Conservation (phyloP, 1,284 basidiomycete species). For the Coniferiporia weirii region DNA sequence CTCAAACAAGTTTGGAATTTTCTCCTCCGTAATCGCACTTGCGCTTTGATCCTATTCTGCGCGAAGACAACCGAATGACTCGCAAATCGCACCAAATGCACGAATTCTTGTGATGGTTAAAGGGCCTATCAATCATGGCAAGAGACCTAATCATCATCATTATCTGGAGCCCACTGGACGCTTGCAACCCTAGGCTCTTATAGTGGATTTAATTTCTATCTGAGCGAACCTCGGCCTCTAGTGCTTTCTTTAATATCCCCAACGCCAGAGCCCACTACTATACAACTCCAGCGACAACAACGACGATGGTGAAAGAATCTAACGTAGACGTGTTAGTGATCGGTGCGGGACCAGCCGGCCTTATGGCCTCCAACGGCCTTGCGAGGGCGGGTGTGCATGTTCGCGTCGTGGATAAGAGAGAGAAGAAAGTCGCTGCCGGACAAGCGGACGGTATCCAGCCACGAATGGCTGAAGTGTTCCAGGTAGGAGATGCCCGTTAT, state of each 20-base stretch:
- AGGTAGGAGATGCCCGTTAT: conserved; percentile 34
- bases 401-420: conserved; percentile 59
- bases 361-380: conserved; percentile 62
- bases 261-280: neutral
- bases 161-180: too few species aligned
- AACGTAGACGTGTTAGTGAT: conserved; percentile 52
- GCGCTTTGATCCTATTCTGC: too few species aligned
- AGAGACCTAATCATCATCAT: too few species aligned
- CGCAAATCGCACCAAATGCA: neutral
- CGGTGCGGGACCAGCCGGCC: conserved; percentile 53
- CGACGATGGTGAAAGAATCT: conserved; percentile 24
- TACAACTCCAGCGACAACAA: neutral
- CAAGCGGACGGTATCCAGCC: conserved; percentile 80
- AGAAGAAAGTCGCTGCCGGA: conserved; percentile 54
- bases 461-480: conserved; percentile 71
- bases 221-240: neutral
- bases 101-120: neutral
- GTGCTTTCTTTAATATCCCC: neutral
- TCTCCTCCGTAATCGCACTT: too few species aligned
- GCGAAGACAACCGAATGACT: neutral
- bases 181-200: too few species aligned
- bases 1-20: too few species aligned
- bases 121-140: neutral
- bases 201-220: neutral
- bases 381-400: conserved; percentile 55